Conservation (phyloP, 2,329 filamentous ascomycete genomes). For the Cordyceps militaris region DNA sequence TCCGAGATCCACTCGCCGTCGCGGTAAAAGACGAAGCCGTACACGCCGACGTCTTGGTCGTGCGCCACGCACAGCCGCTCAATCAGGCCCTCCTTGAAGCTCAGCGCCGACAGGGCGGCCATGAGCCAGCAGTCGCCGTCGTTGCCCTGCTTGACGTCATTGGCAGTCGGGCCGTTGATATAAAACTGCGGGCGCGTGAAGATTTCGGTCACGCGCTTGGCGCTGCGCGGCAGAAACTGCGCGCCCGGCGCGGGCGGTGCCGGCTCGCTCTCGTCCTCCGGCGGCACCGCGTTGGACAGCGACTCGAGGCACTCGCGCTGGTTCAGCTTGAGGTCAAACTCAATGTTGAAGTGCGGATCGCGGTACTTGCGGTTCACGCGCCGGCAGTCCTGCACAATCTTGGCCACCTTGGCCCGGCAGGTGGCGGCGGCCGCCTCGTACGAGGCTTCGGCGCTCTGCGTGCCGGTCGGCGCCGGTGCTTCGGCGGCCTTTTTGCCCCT, state of each 20-base stretch:
- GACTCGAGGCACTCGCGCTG: constrained; percentile 43
- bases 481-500: constrained; percentile 40
- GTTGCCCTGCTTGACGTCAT: constrained; percentile 71
- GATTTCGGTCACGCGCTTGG: constrained; percentile 67
- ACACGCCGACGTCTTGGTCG: constrained; percentile 69
- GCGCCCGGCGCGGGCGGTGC: constrained; percentile 17
- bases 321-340: constrained; percentile 62
- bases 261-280: constrained; percentile 3
- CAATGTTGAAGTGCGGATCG: constrained; percentile 81
- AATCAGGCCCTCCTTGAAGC: constrained; percentile 64
- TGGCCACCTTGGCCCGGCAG: constrained; percentile 58
- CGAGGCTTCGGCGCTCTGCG: constrained; percentile 39
- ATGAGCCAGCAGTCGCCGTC: constrained; percentile 85
- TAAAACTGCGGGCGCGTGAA: constrained; percentile 73
- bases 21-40: constrained; percentile 78
- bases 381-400: constrained; percentile 59
- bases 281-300: constrained; percentile 28
- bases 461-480: constrained; percentile 39
- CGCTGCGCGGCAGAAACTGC: constrained; percentile 40
- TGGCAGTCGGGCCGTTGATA: constrained; percentile 67
- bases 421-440: constrained; percentile 66
- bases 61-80: constrained; percentile 66
- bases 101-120: constrained; percentile 69
- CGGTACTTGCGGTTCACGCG: constrained; percentile 79
- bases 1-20: constrained; percentile 66